phyloP scores from a whole-genome alignment of 1,284 basidiomycete species.

The Crepidotus sp. region DNA sequence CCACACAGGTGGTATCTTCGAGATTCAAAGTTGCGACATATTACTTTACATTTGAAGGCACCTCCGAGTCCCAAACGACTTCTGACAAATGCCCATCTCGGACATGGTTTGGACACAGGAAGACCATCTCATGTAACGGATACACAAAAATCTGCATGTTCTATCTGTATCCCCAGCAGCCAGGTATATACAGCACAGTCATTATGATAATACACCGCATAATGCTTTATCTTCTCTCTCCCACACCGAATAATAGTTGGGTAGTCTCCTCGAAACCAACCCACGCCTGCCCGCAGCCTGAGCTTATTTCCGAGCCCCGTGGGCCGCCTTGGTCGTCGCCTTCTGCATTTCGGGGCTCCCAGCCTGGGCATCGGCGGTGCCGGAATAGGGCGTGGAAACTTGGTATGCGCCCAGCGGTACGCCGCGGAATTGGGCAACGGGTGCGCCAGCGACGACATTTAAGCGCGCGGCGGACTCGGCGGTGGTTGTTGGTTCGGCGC shows the following conservation, averaged over 20 bases:
- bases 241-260: too few species aligned
- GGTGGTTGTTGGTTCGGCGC: background rate
- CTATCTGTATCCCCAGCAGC: background rate
- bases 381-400: slow-evolving; percentile 12
- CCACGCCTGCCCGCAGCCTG: too few species aligned
- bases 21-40: too few species aligned
- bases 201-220: background rate
- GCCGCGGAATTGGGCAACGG: slow-evolving; percentile 12
- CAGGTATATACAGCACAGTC: background rate
- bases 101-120: too few species aligned
- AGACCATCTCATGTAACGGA: background rate
- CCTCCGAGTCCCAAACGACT: too few species aligned
- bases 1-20: too few species aligned
- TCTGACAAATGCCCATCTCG: too few species aligned
- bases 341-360: background rate
- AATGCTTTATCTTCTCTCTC: too few species aligned
- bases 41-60: too few species aligned
- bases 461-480: slow-evolving; percentile 1
- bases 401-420: slow-evolving; percentile 15
- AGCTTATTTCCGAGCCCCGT: background rate
- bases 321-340: background rate
- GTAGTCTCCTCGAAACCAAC: too few species aligned
- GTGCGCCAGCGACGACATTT: slow-evolving; percentile 13
- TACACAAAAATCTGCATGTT: background rate
- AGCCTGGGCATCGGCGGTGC: background rate